Evolutionary conservation across 2,329 filamentous ascomycete species (phyloP), one percentile per base, ranked within the genome.

Genomic region (Diplodia intermedia): DNA sequence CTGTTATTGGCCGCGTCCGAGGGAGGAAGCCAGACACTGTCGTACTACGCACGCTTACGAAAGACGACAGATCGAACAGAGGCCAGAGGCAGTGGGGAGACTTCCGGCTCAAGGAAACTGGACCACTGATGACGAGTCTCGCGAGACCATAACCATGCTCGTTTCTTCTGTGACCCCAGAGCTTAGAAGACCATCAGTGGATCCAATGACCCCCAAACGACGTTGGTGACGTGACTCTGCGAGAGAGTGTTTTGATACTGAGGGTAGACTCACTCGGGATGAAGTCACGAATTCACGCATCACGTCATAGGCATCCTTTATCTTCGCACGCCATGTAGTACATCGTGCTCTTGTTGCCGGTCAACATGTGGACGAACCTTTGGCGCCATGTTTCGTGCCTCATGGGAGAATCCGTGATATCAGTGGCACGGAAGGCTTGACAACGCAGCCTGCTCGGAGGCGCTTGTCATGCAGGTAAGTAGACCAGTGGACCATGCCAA

Each of bases 381-480:
- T 5, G 33, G 9, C 55, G 11, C 23, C 29, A 6, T n/a, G n/a
- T 31, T 36, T 31, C 56, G 38, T 47, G 14, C 56, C 26, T 33
- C 8, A 18, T 29, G 36, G 43, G 7, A 49, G 40, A 20, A 61
- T 40, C 57, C 38, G 57, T 49, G 12, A 33, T 26, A 36, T 50
- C n/a, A 50, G 40, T 43, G 43, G 57, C 57, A 62, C 26, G 15
- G 57, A 33, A 26, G 33, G 26, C 50, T 43, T 50, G 57, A 50
- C 49, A 62, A 36, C 20, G 43, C 38, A 31, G 36, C 9, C 20
- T 31, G 18, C 36, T 47, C 36, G 43, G 47, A 43, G 40, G 20
- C 26, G 36, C 38, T 47, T 40, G 9, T 33, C 33, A 47, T 23
- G n/a, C 36, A 15, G 9, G 18, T 18, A 15, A 4, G 18, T 18